These are phyloP conservation scores for Pseudozyma thailandica DNA, from an alignment of 1,284 basidiomycete species.

Conservation along the genomic window DNA sequence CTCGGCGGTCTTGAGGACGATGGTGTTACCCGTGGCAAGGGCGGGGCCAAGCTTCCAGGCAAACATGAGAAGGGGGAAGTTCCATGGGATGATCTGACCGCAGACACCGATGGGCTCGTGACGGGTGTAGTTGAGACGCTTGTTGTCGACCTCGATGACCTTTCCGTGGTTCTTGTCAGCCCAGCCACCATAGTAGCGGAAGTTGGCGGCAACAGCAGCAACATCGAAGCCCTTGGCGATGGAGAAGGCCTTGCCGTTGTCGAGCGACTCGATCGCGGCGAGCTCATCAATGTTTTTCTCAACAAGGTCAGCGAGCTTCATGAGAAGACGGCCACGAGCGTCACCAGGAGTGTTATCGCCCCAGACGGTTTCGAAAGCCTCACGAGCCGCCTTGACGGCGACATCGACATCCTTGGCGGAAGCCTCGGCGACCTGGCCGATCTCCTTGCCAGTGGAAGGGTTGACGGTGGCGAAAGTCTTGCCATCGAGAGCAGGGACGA, in stretches of 20 bases:
- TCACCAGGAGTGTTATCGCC: slow-evolving; percentile 72
- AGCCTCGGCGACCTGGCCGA: slow-evolving; percentile 62
- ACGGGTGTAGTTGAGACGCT: slow-evolving; percentile 75
- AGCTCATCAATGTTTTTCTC: slow-evolving; percentile 79
- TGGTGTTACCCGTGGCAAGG: slow-evolving; percentile 69
- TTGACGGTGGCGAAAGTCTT: slow-evolving; percentile 65
- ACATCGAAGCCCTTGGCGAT: slow-evolving; percentile 78
- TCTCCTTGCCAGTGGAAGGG: slow-evolving; percentile 63
- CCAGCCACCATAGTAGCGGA: slow-evolving; percentile 75
- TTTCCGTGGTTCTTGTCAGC: slow-evolving; percentile 86
- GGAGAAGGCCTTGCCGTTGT: slow-evolving; percentile 82
- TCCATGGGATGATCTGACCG: slow-evolving; percentile 69
- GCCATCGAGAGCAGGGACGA: slow-evolving; percentile 57
- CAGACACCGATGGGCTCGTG: slow-evolving; percentile 94
- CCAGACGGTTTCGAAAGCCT: slow-evolving; percentile 58
- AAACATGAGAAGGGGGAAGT: slow-evolving; percentile 75
- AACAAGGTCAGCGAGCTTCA: slow-evolving; percentile 80
- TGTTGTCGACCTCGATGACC: slow-evolving; percentile 82
- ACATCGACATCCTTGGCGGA: slow-evolving; percentile 63
- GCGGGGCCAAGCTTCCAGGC: slow-evolving; percentile 73
- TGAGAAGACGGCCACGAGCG: slow-evolving; percentile 74
- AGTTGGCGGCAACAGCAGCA: slow-evolving; percentile 73
- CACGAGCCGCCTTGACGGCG: slow-evolving; percentile 61
- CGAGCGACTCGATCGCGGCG: slow-evolving; percentile 71
- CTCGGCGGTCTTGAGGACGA: slow-evolving; percentile 78